Evolutionary conservation across 1,284 basidiomycete genomes (phyloP), one percentile per base, ranked within the genome.

Genomic region (Boletus smithii): DNA sequence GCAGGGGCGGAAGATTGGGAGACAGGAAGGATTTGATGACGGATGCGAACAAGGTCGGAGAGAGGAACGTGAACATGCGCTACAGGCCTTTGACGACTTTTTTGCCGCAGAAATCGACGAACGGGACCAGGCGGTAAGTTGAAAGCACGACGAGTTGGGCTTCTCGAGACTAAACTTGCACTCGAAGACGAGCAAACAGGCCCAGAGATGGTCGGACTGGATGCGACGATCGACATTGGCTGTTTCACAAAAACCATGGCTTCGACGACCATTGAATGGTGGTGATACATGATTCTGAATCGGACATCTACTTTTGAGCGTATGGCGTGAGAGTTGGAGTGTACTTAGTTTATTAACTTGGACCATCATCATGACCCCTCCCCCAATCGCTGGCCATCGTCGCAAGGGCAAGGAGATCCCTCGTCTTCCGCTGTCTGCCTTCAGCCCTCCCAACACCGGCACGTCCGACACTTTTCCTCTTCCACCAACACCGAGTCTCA

Each of bases 401-500:
- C 79, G 82, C 57, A 86, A 78, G 62, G 79, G 75, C 20, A 86
- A 81, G 60, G 67, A 75, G 8, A 77, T 81, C 7, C 87, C 87
- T 8, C 76, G 72, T 36, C 77, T 90, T 14, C 86, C 86, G 0
- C 62, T 81, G 27, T 87, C 85, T 11, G 86, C 80, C 0, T 90
- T 90, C 60, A 78, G 73, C 20, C 78, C 83, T 0, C 83, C 85
- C 24, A 83, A 76, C 66, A 73, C 81, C 4, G 80, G 80, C 48
- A 76, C 80, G 1, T 75, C 75, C 23, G 86, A 88, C 42, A 69
- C 69, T 3, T 88, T 87, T 61, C 83, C 80, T 5, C 54, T 85
- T 3, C 76, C 82, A 7, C 78, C 81, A n/a, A 85, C 82, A 50
- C 85, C 87, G 3, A 81, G 74, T 55, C 73, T 78, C 11, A 71